Evolutionary conservation across 805 yeast genomes (phyloP).

Genomic region (Phaffomyces opuntiae): DNA sequence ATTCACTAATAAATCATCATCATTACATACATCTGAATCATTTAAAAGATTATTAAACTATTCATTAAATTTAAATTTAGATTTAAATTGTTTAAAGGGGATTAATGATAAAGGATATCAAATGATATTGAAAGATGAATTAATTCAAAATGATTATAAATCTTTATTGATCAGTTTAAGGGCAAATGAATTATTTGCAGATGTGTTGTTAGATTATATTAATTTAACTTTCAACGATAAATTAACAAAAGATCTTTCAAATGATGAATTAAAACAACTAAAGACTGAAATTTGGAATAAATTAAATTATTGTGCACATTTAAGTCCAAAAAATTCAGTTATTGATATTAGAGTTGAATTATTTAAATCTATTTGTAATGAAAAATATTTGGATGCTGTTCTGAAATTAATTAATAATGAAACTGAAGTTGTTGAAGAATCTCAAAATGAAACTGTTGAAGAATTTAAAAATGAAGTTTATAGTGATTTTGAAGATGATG

Average conservation of each 20-base stretch:
- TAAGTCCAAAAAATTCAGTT: conserved; percentile 22
- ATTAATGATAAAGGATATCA: conserved; percentile 19
- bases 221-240: conserved; percentile 19
- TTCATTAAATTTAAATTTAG: conserved; percentile 13
- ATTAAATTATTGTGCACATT: conserved; percentile 18
- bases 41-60: conserved; percentile 22
- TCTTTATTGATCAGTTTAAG: conserved; percentile 18
- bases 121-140: conserved; percentile 19
- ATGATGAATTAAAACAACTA: conserved; percentile 18
- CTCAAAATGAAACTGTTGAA: conserved; percentile 2
- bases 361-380: conserved; percentile 24
- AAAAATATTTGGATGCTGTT: conserved; percentile 19
- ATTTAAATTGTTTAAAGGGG: conserved; percentile 18
- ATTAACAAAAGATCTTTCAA: conserved; percentile 9
- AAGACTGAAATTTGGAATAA: conserved; percentile 22
- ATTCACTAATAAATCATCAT: conserved; percentile 9
- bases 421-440: neutral
- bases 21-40: conserved; percentile 11
- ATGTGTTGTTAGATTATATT: conserved; percentile 20
- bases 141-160: conserved; percentile 19
- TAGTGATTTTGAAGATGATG: conserved; percentile 5
- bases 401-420: conserved; percentile 13
- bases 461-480: conserved; percentile 5
- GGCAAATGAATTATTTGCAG: conserved; percentile 25
- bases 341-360: conserved; percentile 22